phyloP scores from a whole-genome alignment of 768 basidiomycete genomes.

The Xerocomellus chrysenteron region DNA sequence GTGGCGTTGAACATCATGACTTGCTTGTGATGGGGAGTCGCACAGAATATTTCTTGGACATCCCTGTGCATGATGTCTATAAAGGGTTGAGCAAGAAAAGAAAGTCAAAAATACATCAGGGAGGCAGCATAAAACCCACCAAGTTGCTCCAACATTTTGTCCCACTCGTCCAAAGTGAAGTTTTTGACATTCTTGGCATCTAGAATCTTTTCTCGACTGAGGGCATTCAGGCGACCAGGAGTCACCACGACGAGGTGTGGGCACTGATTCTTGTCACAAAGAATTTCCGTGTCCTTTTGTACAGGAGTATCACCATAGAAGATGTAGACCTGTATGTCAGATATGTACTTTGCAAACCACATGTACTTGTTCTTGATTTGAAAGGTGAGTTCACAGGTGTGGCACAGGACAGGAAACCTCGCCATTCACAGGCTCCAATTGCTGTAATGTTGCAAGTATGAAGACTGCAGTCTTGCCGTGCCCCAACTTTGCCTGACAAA shows the following conservation, averaged over 20 bases:
- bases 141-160: slow-evolving; percentile 99
- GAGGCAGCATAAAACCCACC: slow-evolving; percentile 70
- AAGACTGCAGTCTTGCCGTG: slow-evolving; percentile 99
- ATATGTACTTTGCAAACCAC: slow-evolving; percentile 99
- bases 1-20: slow-evolving; percentile 99
- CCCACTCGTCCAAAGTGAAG: slow-evolving; percentile 99
- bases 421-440: slow-evolving; percentile 96
- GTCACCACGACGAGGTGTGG: slow-evolving; percentile 99
- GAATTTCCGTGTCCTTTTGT: slow-evolving; percentile 87
- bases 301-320: slow-evolving; percentile 98
- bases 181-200: slow-evolving; percentile 97
- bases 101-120: no score
- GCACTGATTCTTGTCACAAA: slow-evolving; percentile 95
- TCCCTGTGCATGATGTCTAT: slow-evolving; percentile 99
- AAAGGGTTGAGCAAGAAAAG: slow-evolving; percentile 45
- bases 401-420: slow-evolving; percentile 97
- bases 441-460: slow-evolving; percentile 95
- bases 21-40: slow-evolving; percentile 99
- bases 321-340: slow-evolving; percentile 93
- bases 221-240: slow-evolving; percentile 94
- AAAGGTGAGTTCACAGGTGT: slow-evolving; percentile 98
- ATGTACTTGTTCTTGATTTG: slow-evolving; percentile 99
- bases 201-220: slow-evolving; percentile 91
- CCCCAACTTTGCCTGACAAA: slow-evolving; percentile 99
- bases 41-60: slow-evolving; percentile 99